A percentile compares a stretch with the other conserved stretches of the same genome.
Evolutionary conservation across 2,329 filamentous ascomycete genomes (phyloP).

Genomic region (Pezicula radicicola): DNA sequence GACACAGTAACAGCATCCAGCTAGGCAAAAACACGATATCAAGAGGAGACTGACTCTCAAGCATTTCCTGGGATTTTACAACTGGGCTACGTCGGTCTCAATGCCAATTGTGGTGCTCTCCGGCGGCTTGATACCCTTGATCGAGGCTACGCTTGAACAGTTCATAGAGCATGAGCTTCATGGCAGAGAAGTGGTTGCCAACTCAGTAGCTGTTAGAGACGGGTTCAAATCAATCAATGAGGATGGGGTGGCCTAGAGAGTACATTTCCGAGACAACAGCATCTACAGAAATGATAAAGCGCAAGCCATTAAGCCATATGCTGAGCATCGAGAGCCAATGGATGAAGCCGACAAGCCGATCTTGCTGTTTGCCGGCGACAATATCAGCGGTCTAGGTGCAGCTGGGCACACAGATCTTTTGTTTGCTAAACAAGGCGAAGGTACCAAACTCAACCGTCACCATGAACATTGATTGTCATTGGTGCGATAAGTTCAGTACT

Average conservation of each 20-base stretch:
- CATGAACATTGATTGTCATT: too few species aligned
- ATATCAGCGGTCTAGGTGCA: neutral
- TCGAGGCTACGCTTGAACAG: too few species aligned
- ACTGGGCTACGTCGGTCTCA: too few species aligned
- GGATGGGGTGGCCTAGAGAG: neutral
- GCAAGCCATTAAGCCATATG: neutral
- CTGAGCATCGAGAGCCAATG: neutral
- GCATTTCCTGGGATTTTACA: too few species aligned
- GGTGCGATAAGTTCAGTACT: too few species aligned
- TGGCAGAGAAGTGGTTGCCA: neutral
- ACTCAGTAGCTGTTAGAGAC: neutral
- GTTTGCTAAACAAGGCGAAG: neutral
- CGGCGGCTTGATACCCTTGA: too few species aligned
- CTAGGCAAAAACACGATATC: too few species aligned
- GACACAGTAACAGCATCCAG: too few species aligned
- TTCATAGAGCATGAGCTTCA: too few species aligned
- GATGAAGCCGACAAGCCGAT: neutral
- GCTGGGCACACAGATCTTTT: neutral
- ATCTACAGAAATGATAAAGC: neutral
- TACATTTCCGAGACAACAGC: neutral
- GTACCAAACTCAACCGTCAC: too few species aligned
- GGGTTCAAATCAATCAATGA: neutral
- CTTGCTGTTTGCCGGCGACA: neutral
- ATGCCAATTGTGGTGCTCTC: too few species aligned
- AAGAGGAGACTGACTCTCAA: too few species aligned